phyloP scores from a whole-genome alignment of 1,284 basidiomycete genomes.

The Cystobasidium slooffiae region DNA sequence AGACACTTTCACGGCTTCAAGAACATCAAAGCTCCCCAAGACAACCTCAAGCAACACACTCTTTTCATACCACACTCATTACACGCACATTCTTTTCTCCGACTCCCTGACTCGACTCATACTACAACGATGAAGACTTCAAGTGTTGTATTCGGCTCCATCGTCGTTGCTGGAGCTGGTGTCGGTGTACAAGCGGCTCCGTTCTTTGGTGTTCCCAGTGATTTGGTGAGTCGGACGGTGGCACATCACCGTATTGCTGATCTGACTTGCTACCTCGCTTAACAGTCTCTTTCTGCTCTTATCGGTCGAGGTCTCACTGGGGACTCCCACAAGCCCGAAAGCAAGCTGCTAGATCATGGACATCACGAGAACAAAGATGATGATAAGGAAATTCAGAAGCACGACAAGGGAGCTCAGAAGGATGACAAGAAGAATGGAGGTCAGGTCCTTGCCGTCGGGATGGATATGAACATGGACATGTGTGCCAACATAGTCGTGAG shows the following conservation, averaged over 20 bases:
- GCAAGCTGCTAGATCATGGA: not conserved
- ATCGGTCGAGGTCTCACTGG: not conserved
- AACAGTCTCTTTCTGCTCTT: slow-evolving; percentile 6
- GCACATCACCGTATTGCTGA: not conserved
- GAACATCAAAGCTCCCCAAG: not conserved
- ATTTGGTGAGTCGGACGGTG: slow-evolving; percentile 15
- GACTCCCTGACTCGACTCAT: not conserved
- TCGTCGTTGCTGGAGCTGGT: slow-evolving; percentile 11
- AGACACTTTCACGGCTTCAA: not conserved
- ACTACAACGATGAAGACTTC: slow-evolving; percentile 26
- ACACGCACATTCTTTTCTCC: not conserved
- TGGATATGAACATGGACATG: not conserved
- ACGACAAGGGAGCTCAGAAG: not conserved
- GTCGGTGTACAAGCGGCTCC: slow-evolving; percentile 26
- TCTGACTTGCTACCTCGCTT: not conserved
- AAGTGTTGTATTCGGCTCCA: slow-evolving; percentile 23
- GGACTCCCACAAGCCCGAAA: not conserved
- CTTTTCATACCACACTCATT: slow-evolving; percentile 11
- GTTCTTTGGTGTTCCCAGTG: slow-evolving; percentile 23
- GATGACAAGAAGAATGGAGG: not conserved
- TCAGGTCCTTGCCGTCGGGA: not conserved
- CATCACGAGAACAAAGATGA: not conserved
- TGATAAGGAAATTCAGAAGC: too few species aligned
- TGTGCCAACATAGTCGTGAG: slow-evolving; percentile 16
- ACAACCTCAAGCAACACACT: slow-evolving; percentile 28